Evolutionary conservation across 441 rosid species (phyloP).

Genomic region (Gossypium davidsonii): DNA sequence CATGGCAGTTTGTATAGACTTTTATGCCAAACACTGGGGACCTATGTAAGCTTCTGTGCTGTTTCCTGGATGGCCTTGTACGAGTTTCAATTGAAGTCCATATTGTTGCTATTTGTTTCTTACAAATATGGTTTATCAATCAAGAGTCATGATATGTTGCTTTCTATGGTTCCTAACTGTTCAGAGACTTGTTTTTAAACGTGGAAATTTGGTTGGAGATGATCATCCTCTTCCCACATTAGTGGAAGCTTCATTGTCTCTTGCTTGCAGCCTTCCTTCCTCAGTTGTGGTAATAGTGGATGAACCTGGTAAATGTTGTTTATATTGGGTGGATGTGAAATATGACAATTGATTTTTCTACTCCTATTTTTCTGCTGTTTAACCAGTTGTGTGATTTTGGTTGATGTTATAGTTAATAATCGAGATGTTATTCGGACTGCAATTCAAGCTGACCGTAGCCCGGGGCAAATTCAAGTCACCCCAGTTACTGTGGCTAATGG

Average conservation of each 20-base stretch:
- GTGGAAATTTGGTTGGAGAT: slow-evolving; percentile 77
- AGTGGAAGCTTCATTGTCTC: slow-evolving; percentile 52
- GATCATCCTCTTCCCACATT: slow-evolving; percentile 78
- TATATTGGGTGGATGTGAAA: slow-evolving; percentile 4
- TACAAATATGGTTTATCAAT: neutral
- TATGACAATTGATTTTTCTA: neutral
- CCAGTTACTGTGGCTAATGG: slow-evolving; percentile 90
- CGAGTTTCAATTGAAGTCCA: neutral
- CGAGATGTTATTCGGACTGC: slow-evolving; percentile 54
- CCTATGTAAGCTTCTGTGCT: slow-evolving; percentile 53
- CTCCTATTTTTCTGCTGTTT: neutral
- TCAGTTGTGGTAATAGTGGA: slow-evolving; percentile 71
- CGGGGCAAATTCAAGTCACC: slow-evolving; percentile 48
- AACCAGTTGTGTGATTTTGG: neutral
- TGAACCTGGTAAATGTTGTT: slow-evolving; percentile 64
- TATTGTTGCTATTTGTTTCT: neutral
- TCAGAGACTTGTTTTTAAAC: slow-evolving; percentile 69
- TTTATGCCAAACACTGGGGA: slow-evolving; percentile 57
- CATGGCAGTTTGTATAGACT: slow-evolving; percentile 46
- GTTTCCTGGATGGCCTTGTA: slow-evolving; percentile 5
- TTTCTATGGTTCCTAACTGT: slow-evolving; percentile 25
- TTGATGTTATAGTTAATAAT: slow-evolving; percentile 57
- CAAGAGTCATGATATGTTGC: slow-evolving; percentile 16
- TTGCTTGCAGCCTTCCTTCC: slow-evolving; percentile 70
- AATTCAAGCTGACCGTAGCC: slow-evolving; percentile 50